Evolutionary conservation across 106 monocot species (phyloP), one percentile per base, ranked within the genome.

Genomic region (Posidonia australis): DNA sequence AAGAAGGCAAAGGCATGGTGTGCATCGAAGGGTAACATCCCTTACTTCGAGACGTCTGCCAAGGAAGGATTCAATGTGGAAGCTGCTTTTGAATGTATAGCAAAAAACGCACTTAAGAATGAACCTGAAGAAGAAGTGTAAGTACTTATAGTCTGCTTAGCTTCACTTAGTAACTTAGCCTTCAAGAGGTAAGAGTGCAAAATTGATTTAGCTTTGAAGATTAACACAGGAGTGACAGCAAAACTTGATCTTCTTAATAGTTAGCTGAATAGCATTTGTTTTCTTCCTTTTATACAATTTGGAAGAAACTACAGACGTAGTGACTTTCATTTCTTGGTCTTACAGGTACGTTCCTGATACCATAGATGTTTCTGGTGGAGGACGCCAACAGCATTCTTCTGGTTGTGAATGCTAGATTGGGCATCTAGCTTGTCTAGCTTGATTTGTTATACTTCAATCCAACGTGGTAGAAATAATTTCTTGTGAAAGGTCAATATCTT

Each of bases 1-100:
- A 87, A 92, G 72, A 92, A 92, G 68, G 92, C 82, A 27, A 92
- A 62, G 65, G 84, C 84, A 54, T 92, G 87, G 84, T 92, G 92
- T 63, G 82, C 79, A 14, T 93, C 88, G 1, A 93, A 93, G 72
- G 88, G 92, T 20, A 81, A 83, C 67, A 88, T 88, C 53, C 88
- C 88, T 27, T 92, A 92, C 64, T 92, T 88, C 56, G 92, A 92
- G 71, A 88, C 88, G 5, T 92, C 88, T 65, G 92, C 92, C 21
- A 92, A 92, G 74, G 92, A 92, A 44, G 88, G 85, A 43, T 77
- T 82, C 67, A 92, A 92, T 70, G 85, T 92, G 5, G 88, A 92
- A 23, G 92, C 82, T 68, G 88, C 92, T 63, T 92, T 88, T 60
- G 68, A 83, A 41, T 74, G 82, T 25, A 85, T 92, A 57, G 92